A percentile compares a stretch with the other conserved stretches of the same genome.
These are phyloP conservation scores for Smittium mucronatum DNA, from an alignment of 371 early-diverging fungal genomes.

Conservation along the genomic window DNA sequence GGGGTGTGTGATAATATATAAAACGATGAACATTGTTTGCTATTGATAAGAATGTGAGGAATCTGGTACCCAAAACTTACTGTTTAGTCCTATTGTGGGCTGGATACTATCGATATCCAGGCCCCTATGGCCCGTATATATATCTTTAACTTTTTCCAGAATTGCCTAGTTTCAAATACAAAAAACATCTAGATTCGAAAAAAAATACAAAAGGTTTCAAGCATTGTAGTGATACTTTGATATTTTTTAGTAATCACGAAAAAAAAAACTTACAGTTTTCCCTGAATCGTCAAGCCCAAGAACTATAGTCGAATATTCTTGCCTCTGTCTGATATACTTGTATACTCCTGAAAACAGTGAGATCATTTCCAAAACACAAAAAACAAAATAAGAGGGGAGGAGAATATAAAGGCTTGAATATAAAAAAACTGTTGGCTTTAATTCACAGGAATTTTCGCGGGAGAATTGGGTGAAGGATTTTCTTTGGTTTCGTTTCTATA, in stretches of 20 bases:
- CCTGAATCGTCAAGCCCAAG: constrained; percentile 93
- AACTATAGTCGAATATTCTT: constrained; percentile 86
- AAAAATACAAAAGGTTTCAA: no score
- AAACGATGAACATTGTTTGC: no score
- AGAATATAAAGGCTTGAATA: no score
- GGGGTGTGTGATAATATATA: no score
- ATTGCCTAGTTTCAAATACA: constrained; percentile 42
- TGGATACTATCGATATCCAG: constrained; percentile 78
- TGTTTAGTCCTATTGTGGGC: constrained; percentile 91
- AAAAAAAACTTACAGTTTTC: constrained; percentile 58
- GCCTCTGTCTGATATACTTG: constrained; percentile 65
- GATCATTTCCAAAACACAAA: constrained; percentile 48
- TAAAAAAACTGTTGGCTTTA: no score
- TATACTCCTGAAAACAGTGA: constrained; percentile 82
- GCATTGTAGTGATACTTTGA: no score
- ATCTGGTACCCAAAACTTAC: no score
- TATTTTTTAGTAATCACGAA: background rate
- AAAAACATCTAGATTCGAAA: background rate
- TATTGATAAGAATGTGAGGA: no score
- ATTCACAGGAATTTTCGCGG: no score
- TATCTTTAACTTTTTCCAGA: constrained; percentile 68
- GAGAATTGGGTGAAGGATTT: no score
- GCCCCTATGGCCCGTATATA: constrained; percentile 51
- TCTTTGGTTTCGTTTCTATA: no score
- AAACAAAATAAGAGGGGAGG: no score